Evolutionary conservation across 2,329 filamentous ascomycete species (phyloP).

Genomic region (Aspergillus novofumigatus): DNA sequence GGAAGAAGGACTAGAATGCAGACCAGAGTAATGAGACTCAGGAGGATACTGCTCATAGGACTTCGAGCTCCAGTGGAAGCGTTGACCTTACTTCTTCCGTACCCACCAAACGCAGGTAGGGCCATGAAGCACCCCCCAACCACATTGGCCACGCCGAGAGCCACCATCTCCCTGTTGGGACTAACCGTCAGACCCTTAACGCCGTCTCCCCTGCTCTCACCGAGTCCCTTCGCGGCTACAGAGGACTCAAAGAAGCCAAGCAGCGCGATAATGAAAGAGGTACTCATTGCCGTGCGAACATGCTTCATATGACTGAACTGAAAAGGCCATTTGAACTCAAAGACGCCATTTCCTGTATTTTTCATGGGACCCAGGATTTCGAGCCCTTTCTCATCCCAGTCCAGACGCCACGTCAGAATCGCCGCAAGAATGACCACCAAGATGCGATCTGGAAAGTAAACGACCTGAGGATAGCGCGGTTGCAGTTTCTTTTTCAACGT

Average conservation of each 20-base stretch:
- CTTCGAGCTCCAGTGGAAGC: conserved; percentile 85
- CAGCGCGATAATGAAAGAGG: conserved; percentile 86
- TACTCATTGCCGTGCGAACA: conserved; percentile 81
- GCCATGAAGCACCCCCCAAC: conserved; percentile 88
- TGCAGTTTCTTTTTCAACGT: conserved; percentile 78
- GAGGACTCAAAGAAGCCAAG: conserved; percentile 99
- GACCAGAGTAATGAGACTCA: conserved; percentile 76
- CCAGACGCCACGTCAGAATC: conserved; percentile 68
- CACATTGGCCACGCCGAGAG: conserved; percentile 86
- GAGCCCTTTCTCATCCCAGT: conserved; percentile 76
- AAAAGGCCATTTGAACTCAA: conserved; percentile 85
- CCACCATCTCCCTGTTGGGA: conserved; percentile 88
- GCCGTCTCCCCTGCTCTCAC: conserved; percentile 56
- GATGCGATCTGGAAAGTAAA: conserved; percentile 89
- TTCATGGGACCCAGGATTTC: conserved; percentile 79
- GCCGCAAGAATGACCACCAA: conserved; percentile 82
- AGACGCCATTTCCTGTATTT: conserved; percentile 64
- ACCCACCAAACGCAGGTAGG: conserved; percentile 90
- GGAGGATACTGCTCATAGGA: conserved; percentile 86
- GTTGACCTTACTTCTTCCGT: conserved; percentile 94
- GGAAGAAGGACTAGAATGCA: conserved; percentile 79
- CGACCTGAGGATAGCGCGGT: conserved; percentile 71
- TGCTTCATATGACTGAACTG: conserved; percentile 70
- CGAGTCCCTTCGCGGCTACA: conserved; percentile 88
- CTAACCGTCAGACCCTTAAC: conserved; percentile 79